Percentiles rank a stretch among this genome's conserved stretches.
phyloP scores from a whole-genome alignment of 2,329 filamentous ascomycete genomes.

The Colletotrichum sp. region DNA sequence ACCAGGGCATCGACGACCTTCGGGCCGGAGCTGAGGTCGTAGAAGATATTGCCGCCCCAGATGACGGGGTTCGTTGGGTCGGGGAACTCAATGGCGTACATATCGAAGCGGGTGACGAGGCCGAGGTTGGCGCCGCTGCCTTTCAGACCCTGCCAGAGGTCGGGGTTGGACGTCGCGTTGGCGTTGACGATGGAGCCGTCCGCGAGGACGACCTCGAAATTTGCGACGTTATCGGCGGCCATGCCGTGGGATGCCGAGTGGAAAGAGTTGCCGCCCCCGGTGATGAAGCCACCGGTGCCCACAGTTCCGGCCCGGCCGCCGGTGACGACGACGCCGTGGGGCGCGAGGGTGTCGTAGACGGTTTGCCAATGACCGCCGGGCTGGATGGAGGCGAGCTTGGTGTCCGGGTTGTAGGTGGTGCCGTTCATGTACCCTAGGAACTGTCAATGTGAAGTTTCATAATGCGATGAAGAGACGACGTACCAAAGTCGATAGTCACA shows the following conservation, averaged over 20 bases:
- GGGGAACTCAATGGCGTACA: constrained; percentile 33
- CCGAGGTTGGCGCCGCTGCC: constrained; percentile 54
- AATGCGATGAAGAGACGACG: background rate
- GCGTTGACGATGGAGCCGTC: constrained; percentile 47
- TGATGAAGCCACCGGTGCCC: constrained; percentile 38
- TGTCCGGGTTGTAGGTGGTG: constrained; percentile 31
- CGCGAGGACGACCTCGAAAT: constrained; percentile 52
- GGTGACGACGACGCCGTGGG: constrained; percentile 34
- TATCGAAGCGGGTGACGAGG: constrained; percentile 37
- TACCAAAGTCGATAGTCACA: constrained; percentile 40
- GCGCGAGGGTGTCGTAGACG: constrained; percentile 39
- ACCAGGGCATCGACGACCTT: constrained; percentile 34
- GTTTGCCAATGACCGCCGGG: constrained; percentile 41
- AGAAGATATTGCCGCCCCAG: constrained; percentile 35
- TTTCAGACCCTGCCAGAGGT: constrained; percentile 52
- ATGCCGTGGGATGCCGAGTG: constrained; percentile 44
- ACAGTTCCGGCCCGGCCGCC: constrained; percentile 40
- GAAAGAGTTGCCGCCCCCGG: constrained; percentile 41
- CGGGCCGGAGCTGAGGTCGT: constrained; percentile 23
- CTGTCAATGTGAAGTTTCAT: background rate
- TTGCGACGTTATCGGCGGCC: constrained; percentile 48
- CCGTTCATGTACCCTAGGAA: constrained; percentile 31
- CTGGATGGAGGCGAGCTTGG: constrained; percentile 34
- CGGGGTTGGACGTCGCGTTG: constrained; percentile 39
- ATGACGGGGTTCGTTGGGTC: constrained; percentile 29